phyloP scores from a whole-genome alignment of 768 basidiomycete genomes.

The Pisolithus microcarpus region DNA sequence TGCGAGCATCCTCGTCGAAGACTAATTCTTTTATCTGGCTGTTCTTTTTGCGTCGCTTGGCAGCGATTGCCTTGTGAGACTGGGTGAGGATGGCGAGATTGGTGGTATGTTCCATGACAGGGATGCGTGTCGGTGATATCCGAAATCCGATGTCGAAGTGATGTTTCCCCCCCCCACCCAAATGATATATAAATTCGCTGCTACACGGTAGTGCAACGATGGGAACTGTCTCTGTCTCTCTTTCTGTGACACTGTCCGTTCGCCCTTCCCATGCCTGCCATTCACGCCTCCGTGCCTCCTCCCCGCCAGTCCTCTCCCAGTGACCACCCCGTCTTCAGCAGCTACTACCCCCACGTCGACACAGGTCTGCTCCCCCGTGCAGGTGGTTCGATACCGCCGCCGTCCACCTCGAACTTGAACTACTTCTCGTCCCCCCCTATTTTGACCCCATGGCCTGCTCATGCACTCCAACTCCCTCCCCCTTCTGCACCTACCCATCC shows the following conservation, averaged over 20 bases:
- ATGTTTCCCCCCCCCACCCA: no score
- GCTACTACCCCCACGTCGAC: no score
- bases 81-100: conserved; percentile 55
- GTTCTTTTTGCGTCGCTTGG: conserved; percentile 59
- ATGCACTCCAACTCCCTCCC: conserved; percentile 31
- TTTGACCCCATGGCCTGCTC: conserved; percentile 25
- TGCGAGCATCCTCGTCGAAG: conserved; percentile 82
- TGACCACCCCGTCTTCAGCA: no score
- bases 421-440: conserved; percentile 14
- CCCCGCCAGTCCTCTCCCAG: no score
- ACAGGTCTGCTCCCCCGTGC: conserved; percentile 9
- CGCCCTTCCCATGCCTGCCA: no score
- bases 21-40: conserved; percentile 72
- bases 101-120: conserved; percentile 22
- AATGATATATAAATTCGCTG: no score
- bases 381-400: conserved; percentile 10
- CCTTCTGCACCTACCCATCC: conserved; percentile 28
- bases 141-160: no score
- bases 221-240: no score
- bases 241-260: no score
- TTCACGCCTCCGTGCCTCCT: no score
- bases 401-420: no score
- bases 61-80: conserved; percentile 54
- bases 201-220: no score
- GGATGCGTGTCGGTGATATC: conserved; percentile 3